These are phyloP conservation scores for Podospora australis DNA, from an alignment of 495 filamentous ascomycete genomes.

Conservation along the genomic window DNA sequence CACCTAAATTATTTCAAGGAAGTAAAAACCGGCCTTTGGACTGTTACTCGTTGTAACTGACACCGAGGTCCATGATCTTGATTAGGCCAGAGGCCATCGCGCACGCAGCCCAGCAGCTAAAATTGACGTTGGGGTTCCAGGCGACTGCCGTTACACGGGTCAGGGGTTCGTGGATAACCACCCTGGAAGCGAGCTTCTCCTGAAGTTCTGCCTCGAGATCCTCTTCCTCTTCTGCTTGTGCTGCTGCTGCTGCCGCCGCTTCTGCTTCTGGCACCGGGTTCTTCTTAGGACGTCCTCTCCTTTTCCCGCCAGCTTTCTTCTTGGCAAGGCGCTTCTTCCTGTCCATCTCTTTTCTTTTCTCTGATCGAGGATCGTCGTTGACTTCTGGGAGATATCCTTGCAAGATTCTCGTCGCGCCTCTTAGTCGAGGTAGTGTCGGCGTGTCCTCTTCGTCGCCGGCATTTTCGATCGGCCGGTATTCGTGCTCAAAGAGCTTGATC, in stretches of 20 bases:
- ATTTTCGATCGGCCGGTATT: constrained; percentile 26
- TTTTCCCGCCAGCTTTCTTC: constrained; percentile 51
- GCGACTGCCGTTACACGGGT: constrained; percentile 38
- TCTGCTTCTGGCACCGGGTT: constrained; percentile 17
- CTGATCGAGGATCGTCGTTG: constrained; percentile 59
- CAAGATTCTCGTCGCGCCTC: constrained; percentile 35
- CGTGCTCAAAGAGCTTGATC: constrained; percentile 42
- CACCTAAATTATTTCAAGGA: no score
- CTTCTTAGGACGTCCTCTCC: constrained; percentile 37
- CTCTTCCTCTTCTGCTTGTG: constrained; percentile 20
- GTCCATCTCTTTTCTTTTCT: constrained; percentile 59
- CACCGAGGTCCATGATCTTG: constrained; percentile 41
- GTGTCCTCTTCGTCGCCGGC: neutral
- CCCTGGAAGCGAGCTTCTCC: constrained; percentile 29
- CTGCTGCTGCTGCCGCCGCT: constrained; percentile 13
- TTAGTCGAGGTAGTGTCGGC: neutral
- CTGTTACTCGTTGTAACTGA: no score
- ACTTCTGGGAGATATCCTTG: constrained; percentile 44
- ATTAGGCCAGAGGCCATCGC: constrained; percentile 45
- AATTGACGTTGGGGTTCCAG: constrained; percentile 44
- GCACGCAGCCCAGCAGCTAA: constrained; percentile 48
- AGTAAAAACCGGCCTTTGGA: no score
- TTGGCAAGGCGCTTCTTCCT: constrained; percentile 44
- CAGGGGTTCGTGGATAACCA: constrained; percentile 37
- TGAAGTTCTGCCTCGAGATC: constrained; percentile 22